Conservation (phyloP, 345 rosid genomes). For the Pseudoturritis turrita region DNA sequence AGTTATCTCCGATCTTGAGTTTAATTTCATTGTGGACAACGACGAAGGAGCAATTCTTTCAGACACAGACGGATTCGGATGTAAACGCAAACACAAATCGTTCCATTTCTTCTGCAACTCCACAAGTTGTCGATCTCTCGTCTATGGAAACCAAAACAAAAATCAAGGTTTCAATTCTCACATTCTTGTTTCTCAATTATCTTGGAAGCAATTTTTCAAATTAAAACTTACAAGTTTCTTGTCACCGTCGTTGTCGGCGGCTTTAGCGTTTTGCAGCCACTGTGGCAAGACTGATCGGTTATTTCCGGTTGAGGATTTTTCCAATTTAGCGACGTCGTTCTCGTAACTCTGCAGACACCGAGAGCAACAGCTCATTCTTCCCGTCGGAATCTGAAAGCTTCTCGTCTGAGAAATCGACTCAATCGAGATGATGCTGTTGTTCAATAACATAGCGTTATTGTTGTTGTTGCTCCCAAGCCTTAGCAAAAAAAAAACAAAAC, state of each 20-base stretch:
- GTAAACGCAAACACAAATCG: slow-evolving; percentile 55
- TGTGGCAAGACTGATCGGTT: slow-evolving; percentile 54
- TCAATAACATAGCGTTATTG: slow-evolving; percentile 33
- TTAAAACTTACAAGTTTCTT: slow-evolving; percentile 37
- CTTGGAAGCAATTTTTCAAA: neutral
- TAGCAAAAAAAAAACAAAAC: neutral
- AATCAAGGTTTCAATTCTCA: neutral
- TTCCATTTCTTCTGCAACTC: slow-evolving; percentile 89
- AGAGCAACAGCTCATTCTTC: slow-evolving; percentile 53
- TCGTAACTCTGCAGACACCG: slow-evolving; percentile 60
- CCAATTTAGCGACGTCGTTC: slow-evolving; percentile 54
- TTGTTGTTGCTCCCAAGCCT: slow-evolving; percentile 63
- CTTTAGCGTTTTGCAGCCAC: slow-evolving; percentile 80
- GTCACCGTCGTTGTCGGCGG: slow-evolving; percentile 39
- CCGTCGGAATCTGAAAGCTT: slow-evolving; percentile 34
- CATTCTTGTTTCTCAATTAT: neutral
- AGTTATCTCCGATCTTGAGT: slow-evolving; percentile 34
- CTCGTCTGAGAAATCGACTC: slow-evolving; percentile 55
- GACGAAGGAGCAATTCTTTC: slow-evolving; percentile 45
- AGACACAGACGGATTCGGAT: slow-evolving; percentile 44
- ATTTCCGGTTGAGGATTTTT: slow-evolving; percentile 43
- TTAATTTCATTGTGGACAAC: slow-evolving; percentile 34
- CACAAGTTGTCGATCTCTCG: slow-evolving; percentile 52
- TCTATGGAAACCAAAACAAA: slow-evolving; percentile 31
- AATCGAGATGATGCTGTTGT: slow-evolving; percentile 31